These are phyloP conservation scores for Mycena haematopus DNA, from an alignment of 768 basidiomycete genomes.

Conservation along the genomic window DNA sequence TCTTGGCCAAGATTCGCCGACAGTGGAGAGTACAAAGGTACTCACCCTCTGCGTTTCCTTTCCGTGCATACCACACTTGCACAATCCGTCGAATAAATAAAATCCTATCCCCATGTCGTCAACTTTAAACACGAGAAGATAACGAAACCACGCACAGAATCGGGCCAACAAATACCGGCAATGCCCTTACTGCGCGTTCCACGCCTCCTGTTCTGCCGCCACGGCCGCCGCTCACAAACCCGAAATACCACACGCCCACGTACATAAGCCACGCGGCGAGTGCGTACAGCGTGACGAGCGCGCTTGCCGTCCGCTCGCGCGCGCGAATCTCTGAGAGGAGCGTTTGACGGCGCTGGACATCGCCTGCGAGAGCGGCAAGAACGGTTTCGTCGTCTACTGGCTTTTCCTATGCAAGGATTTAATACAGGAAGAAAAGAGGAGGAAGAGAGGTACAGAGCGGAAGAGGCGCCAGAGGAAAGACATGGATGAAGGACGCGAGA, in stretches of 20 bases:
- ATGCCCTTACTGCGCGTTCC: constrained; percentile 52
- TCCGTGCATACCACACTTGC: constrained; percentile 83
- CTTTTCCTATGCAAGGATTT: constrained; percentile 1
- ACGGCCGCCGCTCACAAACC: constrained; percentile 48
- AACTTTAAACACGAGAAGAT: background rate
- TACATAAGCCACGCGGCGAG: constrained; percentile 77
- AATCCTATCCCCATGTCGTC: constrained; percentile 49
- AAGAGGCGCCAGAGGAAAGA: constrained; percentile 2
- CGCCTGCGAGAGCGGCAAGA: constrained; percentile 66
- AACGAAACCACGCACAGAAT: constrained; percentile 63
- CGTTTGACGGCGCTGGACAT: constrained; percentile 77
- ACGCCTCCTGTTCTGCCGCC: constrained; percentile 31
- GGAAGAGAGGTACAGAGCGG: background rate
- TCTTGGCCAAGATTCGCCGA: no score
- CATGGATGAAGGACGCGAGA: background rate
- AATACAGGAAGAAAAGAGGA: background rate
- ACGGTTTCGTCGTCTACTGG: constrained; percentile 64
- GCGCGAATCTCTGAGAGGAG: constrained; percentile 84
- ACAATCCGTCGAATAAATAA: constrained; percentile 81
- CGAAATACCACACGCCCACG: constrained; percentile 75
- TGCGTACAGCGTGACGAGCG: constrained; percentile 80
- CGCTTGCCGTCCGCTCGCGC: constrained; percentile 79
- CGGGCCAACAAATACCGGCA: constrained; percentile 77
- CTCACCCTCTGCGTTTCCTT: constrained; percentile 81
- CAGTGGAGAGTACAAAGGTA: no score